Percentiles rank a stretch among this genome's conserved stretches.
Conservation (phyloP, 1,139 yeast genomes). For the Magnusiomyces suaveolens region DNA sequence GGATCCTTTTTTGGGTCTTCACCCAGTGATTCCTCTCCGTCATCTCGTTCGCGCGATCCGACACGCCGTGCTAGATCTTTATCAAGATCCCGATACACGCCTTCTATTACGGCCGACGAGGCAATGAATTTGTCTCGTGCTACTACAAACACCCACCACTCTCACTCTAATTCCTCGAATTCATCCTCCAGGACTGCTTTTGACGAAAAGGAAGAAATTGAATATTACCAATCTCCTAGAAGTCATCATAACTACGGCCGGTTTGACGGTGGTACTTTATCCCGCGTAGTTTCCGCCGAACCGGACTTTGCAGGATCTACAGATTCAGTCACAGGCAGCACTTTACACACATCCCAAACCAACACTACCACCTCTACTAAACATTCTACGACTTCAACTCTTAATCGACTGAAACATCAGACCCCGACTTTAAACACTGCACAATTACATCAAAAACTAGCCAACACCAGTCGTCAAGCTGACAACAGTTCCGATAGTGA, state of each 20-base stretch:
- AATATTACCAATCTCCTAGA: background rate
- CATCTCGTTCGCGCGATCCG: background rate
- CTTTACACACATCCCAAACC: background rate
- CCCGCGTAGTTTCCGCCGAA: conserved; percentile 5
- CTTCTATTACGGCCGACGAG: conserved; percentile 30
- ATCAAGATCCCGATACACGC: conserved; percentile 12
- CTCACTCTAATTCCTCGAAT: too few relatives aligned
- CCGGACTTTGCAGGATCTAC: background rate
- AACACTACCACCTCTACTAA: too few relatives aligned
- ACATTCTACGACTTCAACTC: background rate
- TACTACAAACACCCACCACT: too few relatives aligned
- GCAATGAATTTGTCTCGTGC: conserved; percentile 34
- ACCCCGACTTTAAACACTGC: background rate
- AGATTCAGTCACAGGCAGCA: background rate
- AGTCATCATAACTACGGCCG: background rate
- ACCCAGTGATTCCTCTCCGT: background rate
- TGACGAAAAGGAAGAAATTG: background rate
- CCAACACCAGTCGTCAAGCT: too few relatives aligned
- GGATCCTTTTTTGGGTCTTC: background rate
- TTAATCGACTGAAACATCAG: background rate
- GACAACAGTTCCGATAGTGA: too few relatives aligned
- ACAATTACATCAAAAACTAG: background rate
- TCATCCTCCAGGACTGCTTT: too few relatives aligned
- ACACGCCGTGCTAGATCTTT: conserved; percentile 19
- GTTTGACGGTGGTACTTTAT: conserved; percentile 1